phyloP scores from a whole-genome alignment of 495 filamentous ascomycete species.

The Neurospora sp. region DNA sequence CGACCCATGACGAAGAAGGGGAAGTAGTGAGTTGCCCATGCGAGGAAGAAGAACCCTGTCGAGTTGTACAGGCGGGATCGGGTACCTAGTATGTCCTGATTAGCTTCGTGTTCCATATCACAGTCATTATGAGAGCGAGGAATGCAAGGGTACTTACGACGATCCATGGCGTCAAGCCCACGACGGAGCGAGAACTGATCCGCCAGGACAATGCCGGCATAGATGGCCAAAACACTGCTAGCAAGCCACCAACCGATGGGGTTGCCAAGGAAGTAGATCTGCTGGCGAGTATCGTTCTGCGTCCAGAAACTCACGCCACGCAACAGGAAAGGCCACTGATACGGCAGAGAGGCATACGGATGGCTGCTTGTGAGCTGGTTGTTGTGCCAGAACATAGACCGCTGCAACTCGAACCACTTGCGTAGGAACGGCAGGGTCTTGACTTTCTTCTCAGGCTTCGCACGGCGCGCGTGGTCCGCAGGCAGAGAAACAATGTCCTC shows the following conservation, averaged over 20 bases:
- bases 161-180: constrained; percentile 86
- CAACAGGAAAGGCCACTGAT: constrained; percentile 94
- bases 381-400: constrained; percentile 99
- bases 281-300: constrained; percentile 86
- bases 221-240: constrained; percentile 83
- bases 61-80: constrained; percentile 94
- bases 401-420: constrained; percentile 94
- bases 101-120: constrained; percentile 6
- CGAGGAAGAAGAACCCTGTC: constrained; percentile 96
- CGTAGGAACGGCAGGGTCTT: constrained; percentile 78
- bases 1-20: constrained; percentile 97
- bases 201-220: constrained; percentile 81
- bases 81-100: constrained; percentile 45
- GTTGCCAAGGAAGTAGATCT: constrained; percentile 98
- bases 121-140: neutral
- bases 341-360: constrained; percentile 88
- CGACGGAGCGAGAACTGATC: constrained; percentile 88
- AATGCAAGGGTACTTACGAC: constrained; percentile 53
- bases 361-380: constrained; percentile 94
- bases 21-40: constrained; percentile 96
- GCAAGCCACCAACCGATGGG: constrained; percentile 97
- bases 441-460: constrained; percentile 61
- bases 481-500: constrained; percentile 80
- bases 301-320: constrained; percentile 99
- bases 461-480: constrained; percentile 54